Evolutionary conservation across 441 rosid species (phyloP), one percentile per base, ranked within the genome.

Genomic region (Cnidoscolus chayamansa): DNA sequence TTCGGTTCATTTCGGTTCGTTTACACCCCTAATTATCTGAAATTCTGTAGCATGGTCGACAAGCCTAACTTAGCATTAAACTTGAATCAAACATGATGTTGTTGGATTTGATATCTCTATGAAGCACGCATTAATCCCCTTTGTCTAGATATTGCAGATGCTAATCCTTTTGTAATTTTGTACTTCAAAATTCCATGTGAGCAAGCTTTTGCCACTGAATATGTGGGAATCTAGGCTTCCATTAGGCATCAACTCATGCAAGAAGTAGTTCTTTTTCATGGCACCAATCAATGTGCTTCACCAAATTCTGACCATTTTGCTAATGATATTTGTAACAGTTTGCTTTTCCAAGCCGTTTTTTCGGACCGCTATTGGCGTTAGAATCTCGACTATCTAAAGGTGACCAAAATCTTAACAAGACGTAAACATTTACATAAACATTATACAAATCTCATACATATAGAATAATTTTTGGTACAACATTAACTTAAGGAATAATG

Each of bases 261-360:
- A 68, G 62, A 0, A 68, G 63, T 55, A 68, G 8, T 19, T 76
- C 74, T 62, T 51, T 64, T 43, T 84, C 77, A 15, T 80, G 84
- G 67, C 87, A 82, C 85, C 86, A 83, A 0, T 80, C 83, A 3
- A 86, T 19, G 37, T 80, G 84, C 45, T 81, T 68, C 7, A 83
- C 81, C 40, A 82, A 55, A 40, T 86, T 84, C 32, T 72, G 63
- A 3, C 54, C 64, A 83, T 45, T 37, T 74, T 68, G 71, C 76
- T 82, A n/a, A 86, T 84, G 74, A 25, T 25, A 25, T 25, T 25
- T 25, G 25, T 25, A 25, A 25, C 25, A 25, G 25, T 25, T 25
- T 25, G 25, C 25, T 25, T 25, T 25, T 25, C 25, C 25, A 25
- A 25, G 25, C 25, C 25, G 25, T 25, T 25, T 25, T 25, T 25